Evolutionary conservation across 371 early-diverging fungal species (phyloP).

Genomic region (Apophysomyces sp.): DNA sequence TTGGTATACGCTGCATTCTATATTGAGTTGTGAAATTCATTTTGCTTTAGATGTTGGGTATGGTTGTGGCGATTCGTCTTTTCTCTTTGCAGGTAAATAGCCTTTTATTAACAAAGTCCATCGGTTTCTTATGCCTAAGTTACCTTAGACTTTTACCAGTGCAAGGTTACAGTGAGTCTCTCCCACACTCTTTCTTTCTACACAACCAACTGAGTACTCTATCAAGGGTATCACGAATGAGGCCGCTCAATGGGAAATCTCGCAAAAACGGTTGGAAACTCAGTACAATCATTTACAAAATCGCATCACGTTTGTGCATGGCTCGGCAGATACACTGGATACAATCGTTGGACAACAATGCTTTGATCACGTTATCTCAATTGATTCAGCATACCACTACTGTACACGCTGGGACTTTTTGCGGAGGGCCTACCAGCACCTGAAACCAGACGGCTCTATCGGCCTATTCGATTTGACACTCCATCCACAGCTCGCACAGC

Average conservation of each 20-base stretch:
- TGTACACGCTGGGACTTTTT: slow-evolving; percentile 52
- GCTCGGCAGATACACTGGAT: slow-evolving; percentile 32
- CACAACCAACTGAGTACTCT: neutral
- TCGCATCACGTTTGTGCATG: slow-evolving; percentile 19
- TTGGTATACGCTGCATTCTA: slow-evolving; percentile 22
- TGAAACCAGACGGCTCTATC: slow-evolving; percentile 38
- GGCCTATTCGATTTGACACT: slow-evolving; percentile 41
- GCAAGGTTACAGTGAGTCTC: slow-evolving; percentile 30
- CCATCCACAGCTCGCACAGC: slow-evolving; percentile 9
- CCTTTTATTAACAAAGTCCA: neutral
- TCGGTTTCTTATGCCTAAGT: neutral
- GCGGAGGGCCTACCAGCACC: slow-evolving; percentile 19
- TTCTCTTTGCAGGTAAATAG: slow-evolving; percentile 31
- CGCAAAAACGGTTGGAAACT: slow-evolving; percentile 12
- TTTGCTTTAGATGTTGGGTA: slow-evolving; percentile 43
- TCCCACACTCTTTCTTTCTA: neutral
- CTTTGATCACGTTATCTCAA: slow-evolving; percentile 49
- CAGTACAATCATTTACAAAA: slow-evolving; percentile 7
- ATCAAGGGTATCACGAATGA: slow-evolving; percentile 51
- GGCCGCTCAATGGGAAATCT: slow-evolving; percentile 29
- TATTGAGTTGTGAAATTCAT: neutral
- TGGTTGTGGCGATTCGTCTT: slow-evolving; percentile 55
- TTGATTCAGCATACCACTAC: slow-evolving; percentile 63
- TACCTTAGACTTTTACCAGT: slow-evolving; percentile 2
- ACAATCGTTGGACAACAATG: neutral